Percentiles rank a stretch among this genome's conserved stretches.
Conservation (phyloP, 192 early-diverging fungal species). For the Coemansia javaensis region DNA sequence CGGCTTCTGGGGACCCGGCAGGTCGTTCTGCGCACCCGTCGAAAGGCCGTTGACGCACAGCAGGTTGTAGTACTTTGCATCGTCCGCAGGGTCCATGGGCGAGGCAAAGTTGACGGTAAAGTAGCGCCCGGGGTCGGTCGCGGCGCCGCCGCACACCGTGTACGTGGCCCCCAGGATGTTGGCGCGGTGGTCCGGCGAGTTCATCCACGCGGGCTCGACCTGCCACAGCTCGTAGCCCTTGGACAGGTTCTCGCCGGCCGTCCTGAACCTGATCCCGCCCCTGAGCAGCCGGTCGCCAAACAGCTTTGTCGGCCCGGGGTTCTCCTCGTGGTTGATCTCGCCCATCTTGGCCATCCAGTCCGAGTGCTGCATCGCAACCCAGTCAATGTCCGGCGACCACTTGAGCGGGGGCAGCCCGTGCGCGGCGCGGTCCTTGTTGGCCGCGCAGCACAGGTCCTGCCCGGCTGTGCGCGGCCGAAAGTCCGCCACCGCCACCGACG, state of each 20-base stretch:
- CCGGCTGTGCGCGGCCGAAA: conserved; percentile 13
- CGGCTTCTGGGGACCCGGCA: too few relatives aligned
- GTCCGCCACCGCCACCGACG: conserved; percentile 13
- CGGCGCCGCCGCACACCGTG: conserved; percentile 51
- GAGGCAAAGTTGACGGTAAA: conserved; percentile 38
- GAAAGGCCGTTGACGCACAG: conserved; percentile 24
- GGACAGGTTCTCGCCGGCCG: conserved; percentile 45
- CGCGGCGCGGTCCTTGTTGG: conserved; percentile 28
- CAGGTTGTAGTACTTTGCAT: conserved; percentile 22
- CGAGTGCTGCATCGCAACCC: conserved; percentile 20
- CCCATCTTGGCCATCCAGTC: conserved; percentile 11
- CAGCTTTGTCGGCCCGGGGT: conserved; percentile 1
- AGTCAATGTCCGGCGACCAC: conserved; percentile 28
- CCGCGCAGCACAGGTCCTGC: conserved; percentile 43
- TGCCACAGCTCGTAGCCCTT: conserved; percentile 11
- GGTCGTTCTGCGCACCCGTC: conserved; percentile 10
- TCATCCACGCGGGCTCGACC: conserved; percentile 46
- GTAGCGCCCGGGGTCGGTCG: conserved; percentile 17
- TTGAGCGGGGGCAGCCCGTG: conserved; percentile 10
- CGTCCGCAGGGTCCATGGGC: conserved; percentile 17
- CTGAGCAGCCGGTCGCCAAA: conserved; percentile 20
- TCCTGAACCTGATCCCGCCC: conserved; percentile 12
- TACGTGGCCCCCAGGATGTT: conserved; percentile 45
- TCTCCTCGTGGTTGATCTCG: conserved; percentile 18
- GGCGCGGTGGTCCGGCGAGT: conserved; percentile 38